These are phyloP conservation scores for Vararia minispora DNA, from an alignment of 768 basidiomycete species.

Conservation along the genomic window DNA sequence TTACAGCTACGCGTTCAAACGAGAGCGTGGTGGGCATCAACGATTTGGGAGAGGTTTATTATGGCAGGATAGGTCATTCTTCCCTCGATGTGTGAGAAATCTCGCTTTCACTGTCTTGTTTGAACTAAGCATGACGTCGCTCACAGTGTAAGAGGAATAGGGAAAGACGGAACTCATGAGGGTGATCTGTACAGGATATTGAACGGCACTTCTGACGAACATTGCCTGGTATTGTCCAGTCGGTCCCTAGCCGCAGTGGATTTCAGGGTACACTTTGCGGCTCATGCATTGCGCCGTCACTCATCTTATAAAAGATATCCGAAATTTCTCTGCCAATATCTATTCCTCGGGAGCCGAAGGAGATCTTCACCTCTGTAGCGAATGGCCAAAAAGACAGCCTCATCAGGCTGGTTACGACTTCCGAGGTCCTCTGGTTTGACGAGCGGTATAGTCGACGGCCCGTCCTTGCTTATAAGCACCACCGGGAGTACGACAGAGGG, in stretches of 20 bases:
- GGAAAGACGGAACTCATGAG: too few species aligned
- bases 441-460: constrained; percentile 44
- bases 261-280: constrained; percentile 35
- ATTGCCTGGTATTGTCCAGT: too few species aligned
- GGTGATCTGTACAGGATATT: too few species aligned
- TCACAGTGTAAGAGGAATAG: too few species aligned
- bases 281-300: constrained; percentile 1
- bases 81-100: too few species aligned
- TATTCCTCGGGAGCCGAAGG: constrained; percentile 20
- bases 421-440: constrained; percentile 62
- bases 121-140: too few species aligned
- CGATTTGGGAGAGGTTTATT: constrained; percentile 6
- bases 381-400: constrained; percentile 30
- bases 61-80: too few species aligned
- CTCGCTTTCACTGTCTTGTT: too few species aligned
- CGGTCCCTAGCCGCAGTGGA: constrained; percentile 44
- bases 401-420: constrained; percentile 47
- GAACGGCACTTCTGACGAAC: too few species aligned
- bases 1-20: constrained; percentile 23
- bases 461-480: constrained; percentile 50
- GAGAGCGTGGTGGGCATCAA: constrained; percentile 2
- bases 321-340: constrained; percentile 20
- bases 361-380: constrained; percentile 46
- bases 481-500: constrained; percentile 47
- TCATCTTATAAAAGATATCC: neutral